Conservation (phyloP, 139 green algal genomes). For the Chlamydomonas sp. region DNA sequence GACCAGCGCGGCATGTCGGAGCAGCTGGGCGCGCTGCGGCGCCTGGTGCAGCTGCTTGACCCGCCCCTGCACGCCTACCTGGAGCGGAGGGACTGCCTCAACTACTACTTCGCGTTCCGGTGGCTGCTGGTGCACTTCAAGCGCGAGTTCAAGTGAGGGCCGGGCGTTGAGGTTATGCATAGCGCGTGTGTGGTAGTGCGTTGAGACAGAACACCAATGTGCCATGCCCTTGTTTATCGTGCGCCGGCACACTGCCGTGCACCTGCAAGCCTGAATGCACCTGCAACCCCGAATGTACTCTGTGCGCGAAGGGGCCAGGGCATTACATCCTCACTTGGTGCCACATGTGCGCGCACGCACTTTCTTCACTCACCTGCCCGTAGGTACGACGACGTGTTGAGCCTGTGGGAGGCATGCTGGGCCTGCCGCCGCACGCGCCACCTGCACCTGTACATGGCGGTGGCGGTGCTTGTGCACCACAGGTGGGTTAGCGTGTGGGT, state of each 20-base stretch:
- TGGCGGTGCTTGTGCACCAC: conserved; percentile 83
- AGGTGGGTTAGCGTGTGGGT: conserved; percentile 65
- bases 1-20: conserved; percentile 86
- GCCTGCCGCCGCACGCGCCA: conserved; percentile 66
- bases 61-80: conserved; percentile 81
- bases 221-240: background rate
- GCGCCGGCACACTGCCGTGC: too few relatives aligned
- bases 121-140: conserved; percentile 96
- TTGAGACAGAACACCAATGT: too few relatives aligned
- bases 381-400: conserved; percentile 69
- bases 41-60: conserved; percentile 86
- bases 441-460: conserved; percentile 87
- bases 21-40: conserved; percentile 80
- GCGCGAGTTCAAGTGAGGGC: conserved; percentile 81
- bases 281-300: too few relatives aligned
- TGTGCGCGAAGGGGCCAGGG: too few relatives aligned
- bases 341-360: background rate
- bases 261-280: too few relatives aligned
- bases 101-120: conserved; percentile 93
- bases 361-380: background rate
- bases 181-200: too few relatives aligned
- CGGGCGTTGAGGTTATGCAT: too few relatives aligned
- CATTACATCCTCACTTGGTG: background rate
- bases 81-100: conserved; percentile 70
- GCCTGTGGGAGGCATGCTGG: conserved; percentile 94